Conservation (phyloP, 495 filamentous ascomycete genomes). For the Penicillium cosmopolitanum region DNA sequence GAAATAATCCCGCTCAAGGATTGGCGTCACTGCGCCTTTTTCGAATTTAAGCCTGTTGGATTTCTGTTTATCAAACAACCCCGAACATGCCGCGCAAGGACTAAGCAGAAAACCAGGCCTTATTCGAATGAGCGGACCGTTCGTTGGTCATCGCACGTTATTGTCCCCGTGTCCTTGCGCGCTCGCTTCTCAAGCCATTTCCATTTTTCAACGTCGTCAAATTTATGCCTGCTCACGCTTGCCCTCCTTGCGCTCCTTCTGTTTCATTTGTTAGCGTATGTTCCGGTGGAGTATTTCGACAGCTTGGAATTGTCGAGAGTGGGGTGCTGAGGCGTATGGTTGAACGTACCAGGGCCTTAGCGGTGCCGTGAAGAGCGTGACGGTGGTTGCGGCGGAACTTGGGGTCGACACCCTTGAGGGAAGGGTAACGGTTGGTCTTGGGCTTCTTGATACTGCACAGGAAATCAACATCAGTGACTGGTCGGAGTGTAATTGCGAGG, state of each 20-base stretch:
- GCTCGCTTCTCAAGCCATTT: conserved; percentile 32
- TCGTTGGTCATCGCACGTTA: conserved; percentile 45
- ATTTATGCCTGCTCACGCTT: conserved; percentile 88
- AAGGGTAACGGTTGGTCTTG: conserved; percentile 97
- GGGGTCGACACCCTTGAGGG: conserved; percentile 96
- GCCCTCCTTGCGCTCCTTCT: conserved; percentile 98
- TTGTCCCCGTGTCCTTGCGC: conserved; percentile 45
- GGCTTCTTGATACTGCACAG: conserved; percentile 96
- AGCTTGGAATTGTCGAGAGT: not conserved
- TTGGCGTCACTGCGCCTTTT: conserved; percentile 28
- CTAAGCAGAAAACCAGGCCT: conserved; percentile 38
- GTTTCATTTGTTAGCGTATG: conserved; percentile 49
- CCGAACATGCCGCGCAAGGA: conserved; percentile 32
- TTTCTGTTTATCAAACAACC: conserved; percentile 39
- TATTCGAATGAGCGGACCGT: conserved; percentile 34
- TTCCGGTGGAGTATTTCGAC: not conserved
- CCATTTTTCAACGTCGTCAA: conserved; percentile 31
- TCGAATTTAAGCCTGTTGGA: conserved; percentile 42
- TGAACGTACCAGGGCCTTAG: conserved; percentile 89
- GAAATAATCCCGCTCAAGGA: conserved; percentile 19
- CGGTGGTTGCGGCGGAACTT: conserved; percentile 99
- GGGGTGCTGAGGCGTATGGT: conserved; percentile 8
- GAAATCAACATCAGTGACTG: conserved; percentile 37
- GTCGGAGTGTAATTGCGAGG: not conserved
- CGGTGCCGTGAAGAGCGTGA: conserved; percentile 97